Evolutionary conservation across 768 basidiomycete genomes (phyloP).

Genomic region (Tulasnella sp.): DNA sequence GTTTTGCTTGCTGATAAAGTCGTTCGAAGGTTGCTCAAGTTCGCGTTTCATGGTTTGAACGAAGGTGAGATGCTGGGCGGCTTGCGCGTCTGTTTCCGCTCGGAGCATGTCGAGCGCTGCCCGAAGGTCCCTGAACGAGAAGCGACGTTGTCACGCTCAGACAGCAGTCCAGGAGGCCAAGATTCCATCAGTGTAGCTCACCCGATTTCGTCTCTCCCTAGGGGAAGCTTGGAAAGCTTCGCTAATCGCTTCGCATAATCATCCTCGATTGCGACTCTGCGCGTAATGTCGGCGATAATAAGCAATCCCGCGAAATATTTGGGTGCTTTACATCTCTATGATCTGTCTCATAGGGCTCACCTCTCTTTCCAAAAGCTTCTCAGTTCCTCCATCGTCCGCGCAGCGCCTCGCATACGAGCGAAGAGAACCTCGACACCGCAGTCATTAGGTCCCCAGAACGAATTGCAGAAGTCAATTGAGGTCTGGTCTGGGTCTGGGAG

Average conservation of each 20-base stretch:
- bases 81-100: constrained; percentile 74
- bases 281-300: background rate
- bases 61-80: constrained; percentile 57
- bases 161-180: background rate
- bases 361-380: constrained; percentile 87
- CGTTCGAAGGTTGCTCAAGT: constrained; percentile 51
- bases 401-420: constrained; percentile 76
- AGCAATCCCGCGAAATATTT: background rate
- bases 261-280: constrained; percentile 81
- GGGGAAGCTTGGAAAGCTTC: constrained; percentile 59
- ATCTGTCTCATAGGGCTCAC: constrained; percentile 33
- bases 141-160: background rate
- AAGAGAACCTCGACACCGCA: constrained; percentile 85
- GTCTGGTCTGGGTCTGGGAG: constrained; percentile 23
- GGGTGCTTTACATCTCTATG: background rate
- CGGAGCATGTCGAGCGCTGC: constrained; percentile 69
- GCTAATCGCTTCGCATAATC: constrained; percentile 82
- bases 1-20: constrained; percentile 53
- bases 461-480: constrained; percentile 85
- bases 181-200: constrained; percentile 29
- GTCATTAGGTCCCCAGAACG: constrained; percentile 87
- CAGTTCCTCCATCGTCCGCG: constrained; percentile 81
- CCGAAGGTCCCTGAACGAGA: constrained; percentile 54
- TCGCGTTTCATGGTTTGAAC: constrained; percentile 64
- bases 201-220: constrained; percentile 93